Evolutionary conservation across 441 rosid genomes (phyloP).

Genomic region (Adansonia rubrostipa): DNA sequence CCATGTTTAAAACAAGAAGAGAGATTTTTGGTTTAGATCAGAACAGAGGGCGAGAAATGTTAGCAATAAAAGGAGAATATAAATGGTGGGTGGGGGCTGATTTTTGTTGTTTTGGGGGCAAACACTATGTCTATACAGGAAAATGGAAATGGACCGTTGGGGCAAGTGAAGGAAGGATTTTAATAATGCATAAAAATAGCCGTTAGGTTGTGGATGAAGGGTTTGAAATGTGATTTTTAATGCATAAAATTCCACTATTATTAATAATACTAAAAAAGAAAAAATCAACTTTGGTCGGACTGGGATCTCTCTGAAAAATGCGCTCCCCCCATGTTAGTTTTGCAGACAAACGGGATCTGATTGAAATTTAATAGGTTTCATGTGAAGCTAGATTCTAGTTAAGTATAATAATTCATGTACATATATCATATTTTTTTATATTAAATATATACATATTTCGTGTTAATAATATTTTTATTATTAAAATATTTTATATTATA

Average conservation of each 20-base stretch:
- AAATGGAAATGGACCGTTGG: slow-evolving; percentile 69
- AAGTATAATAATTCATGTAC: too few relatives aligned
- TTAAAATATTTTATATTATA: too few relatives aligned
- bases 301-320: neutral
- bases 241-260: neutral
- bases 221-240: slow-evolving; percentile 38
- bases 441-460: too few relatives aligned
- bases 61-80: neutral
- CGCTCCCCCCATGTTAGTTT: slow-evolving; percentile 8
- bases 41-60: slow-evolving; percentile 21
- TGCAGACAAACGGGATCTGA: neutral
- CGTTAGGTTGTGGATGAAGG: slow-evolving; percentile 31
- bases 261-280: neutral
- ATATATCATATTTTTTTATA: too few relatives aligned
- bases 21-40: neutral
- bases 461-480: too few relatives aligned
- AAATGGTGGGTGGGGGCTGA: slow-evolving; percentile 15
- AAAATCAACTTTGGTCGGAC: neutral
- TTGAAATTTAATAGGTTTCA: neutral
- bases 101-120: slow-evolving; percentile 22
- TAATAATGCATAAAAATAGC: slow-evolving; percentile 38
- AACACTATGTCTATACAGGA: slow-evolving; percentile 20
- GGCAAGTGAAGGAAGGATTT: slow-evolving; percentile 28
- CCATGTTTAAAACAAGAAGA: slow-evolving; percentile 28
- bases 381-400: too few relatives aligned